A percentile compares a stretch with the other conserved stretches of the same genome.
Evolutionary conservation across 2,329 filamentous ascomycete species (phyloP).

Genomic region (Saccharata proteae): DNA sequence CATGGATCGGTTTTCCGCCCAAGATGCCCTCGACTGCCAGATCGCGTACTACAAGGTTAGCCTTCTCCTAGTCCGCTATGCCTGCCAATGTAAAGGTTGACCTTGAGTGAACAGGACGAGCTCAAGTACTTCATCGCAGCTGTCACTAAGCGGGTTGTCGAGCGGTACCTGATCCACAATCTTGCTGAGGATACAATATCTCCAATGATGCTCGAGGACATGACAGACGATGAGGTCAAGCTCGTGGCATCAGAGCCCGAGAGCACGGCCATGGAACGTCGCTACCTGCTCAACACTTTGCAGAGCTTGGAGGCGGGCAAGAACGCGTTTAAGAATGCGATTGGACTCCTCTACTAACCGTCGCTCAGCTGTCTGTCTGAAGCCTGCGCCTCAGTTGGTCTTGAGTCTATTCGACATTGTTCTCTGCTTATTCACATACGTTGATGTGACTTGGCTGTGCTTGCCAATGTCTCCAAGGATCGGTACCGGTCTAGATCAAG

Average conservation of each 20-base stretch:
- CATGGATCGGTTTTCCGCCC: slow-evolving; percentile 21
- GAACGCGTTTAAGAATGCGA: slow-evolving; percentile 19
- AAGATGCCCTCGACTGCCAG: slow-evolving; percentile 24
- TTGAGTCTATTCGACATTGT: too few relatives aligned
- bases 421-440: too few relatives aligned
- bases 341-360: slow-evolving; percentile 27
- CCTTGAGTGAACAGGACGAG: slow-evolving; percentile 15
- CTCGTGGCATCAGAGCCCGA: slow-evolving; percentile 23
- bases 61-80: neutral
- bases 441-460: too few relatives aligned
- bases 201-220: slow-evolving; percentile 16
- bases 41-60: slow-evolving; percentile 26
- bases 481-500: too few relatives aligned
- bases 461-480: too few relatives aligned
- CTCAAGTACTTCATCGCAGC: slow-evolving; percentile 24
- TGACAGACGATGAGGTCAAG: slow-evolving; percentile 23
- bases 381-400: too few relatives aligned
- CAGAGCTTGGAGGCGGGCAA: slow-evolving; percentile 24
- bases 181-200: slow-evolving; percentile 20
- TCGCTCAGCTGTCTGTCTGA: too few relatives aligned
- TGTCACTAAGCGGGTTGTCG: slow-evolving; percentile 25
- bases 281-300: slow-evolving; percentile 17
- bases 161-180: slow-evolving; percentile 23
- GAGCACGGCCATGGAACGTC: slow-evolving; percentile 16
- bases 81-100: neutral